Percentiles rank a stretch among this genome's conserved stretches.
Evolutionary conservation across 2,329 filamentous ascomycete species (phyloP).

Genomic region (Aureobasidium sp.): DNA sequence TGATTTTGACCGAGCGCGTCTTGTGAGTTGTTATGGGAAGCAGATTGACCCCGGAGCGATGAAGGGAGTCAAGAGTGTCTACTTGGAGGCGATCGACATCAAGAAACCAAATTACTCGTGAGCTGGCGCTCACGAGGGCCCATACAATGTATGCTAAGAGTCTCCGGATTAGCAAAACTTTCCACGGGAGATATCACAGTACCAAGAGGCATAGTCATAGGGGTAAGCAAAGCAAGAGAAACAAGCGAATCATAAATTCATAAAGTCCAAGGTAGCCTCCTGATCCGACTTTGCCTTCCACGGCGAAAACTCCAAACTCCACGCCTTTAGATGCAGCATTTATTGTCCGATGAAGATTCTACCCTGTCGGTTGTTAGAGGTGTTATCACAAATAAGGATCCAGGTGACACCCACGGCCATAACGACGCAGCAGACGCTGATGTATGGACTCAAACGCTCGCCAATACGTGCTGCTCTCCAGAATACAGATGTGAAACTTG

Average conservation of each 20-base stretch:
- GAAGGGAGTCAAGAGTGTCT: no score
- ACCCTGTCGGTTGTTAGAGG: slow-evolving; percentile 16
- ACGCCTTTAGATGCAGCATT: not conserved
- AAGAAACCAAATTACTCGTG: no score
- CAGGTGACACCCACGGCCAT: slow-evolving; percentile 69
- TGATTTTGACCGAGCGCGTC: no score
- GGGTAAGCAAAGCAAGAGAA: not conserved
- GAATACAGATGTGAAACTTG: slow-evolving; percentile 73
- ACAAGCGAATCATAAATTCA: not conserved
- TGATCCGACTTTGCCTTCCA: not conserved
- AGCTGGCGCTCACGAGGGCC: no score
- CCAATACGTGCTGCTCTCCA: slow-evolving; percentile 95
- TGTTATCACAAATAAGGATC: not conserved
- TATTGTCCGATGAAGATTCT: slow-evolving; percentile 23
- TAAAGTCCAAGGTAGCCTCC: not conserved
- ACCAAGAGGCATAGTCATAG: not conserved
- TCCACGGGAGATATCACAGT: not conserved
- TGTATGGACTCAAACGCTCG: slow-evolving; percentile 88
- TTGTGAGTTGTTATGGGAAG: no score
- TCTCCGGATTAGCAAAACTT: not conserved
- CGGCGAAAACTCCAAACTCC: slow-evolving; percentile 11
- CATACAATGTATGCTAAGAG: no score
- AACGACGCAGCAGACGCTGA: slow-evolving; percentile 83
- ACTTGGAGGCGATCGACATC: no score
- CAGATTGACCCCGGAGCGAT: no score